Base-by-base conservation (phyloP, 371 early-diverging fungal genomes). In the Lichtheimia ramosa region DNA sequence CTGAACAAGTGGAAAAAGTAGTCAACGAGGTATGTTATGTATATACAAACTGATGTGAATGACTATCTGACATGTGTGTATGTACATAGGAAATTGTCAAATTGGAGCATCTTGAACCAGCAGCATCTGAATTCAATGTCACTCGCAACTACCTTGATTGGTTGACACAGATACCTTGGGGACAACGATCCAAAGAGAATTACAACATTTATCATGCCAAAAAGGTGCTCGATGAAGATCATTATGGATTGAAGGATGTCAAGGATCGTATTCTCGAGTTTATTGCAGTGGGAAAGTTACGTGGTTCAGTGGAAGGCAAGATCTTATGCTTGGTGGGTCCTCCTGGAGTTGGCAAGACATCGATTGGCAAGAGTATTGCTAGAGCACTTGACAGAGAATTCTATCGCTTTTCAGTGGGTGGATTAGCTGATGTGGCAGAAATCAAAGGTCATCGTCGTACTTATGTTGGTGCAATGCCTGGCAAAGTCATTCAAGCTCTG, bases 381-480 rank as follows among this genome's bases (percentile, higher is more conserved):
- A 89, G 94, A 23, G 94, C 99, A 3, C 77, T 97, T 39, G 90
- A 89, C 54, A 88, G 99, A 16, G 94, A 95, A 68, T 98, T 97
- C 64, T 97, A 88, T 75, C 84, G 99, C 27, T 96, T 98, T 75
- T 91, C 92, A 59, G 97, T 98, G 10, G 99, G 99, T 56, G 99
- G 99, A 5, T 71, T 98, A 64, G 91, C 92, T 0, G 99, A 98
- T 68, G 98, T 97, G 6, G 96, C 97, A 24, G 99, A 98, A 69
- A 95, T 98, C 74, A 97, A 98, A 83, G 99, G 98, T 13, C 99
- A 97, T 77, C 88, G 99, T 28, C 84, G 99, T 56, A 98, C 99
- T 3, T 98, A 98, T 70, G 97, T 98, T 18, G 99, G 99, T 52
- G 97, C 98, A 5, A 97, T 98, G 99, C 99, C 99, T n/a, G 99